A percentile compares a stretch with the other conserved stretches of the same genome.
phyloP scores from a whole-genome alignment of 345 rosid species.

The Orychophragmus violaceus region DNA sequence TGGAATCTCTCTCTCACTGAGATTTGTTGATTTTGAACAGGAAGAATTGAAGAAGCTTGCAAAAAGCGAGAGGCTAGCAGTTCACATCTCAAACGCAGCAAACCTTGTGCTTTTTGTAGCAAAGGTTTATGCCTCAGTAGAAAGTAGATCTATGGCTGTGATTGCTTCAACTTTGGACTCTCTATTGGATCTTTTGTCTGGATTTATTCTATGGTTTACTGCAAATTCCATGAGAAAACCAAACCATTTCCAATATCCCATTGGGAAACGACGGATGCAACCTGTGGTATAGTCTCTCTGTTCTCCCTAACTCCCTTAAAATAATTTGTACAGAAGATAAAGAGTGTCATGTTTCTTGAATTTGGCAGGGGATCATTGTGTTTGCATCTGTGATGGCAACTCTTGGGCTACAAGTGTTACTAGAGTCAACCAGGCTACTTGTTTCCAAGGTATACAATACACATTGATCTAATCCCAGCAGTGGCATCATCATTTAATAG shows the following conservation, averaged over 20 bases:
- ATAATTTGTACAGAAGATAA: not conserved
- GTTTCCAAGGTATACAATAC: conserved; percentile 29
- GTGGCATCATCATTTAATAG: not conserved
- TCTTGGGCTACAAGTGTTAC: conserved; percentile 49
- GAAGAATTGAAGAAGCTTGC: conserved; percentile 69
- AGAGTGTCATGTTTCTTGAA: not conserved
- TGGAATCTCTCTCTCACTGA: not conserved
- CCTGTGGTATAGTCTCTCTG: conserved; percentile 53
- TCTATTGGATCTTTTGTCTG: conserved; percentile 73
- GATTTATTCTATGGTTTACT: conserved; percentile 84
- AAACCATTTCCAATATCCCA: conserved; percentile 60
- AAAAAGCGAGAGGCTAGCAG: conserved; percentile 57
- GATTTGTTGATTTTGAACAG: conserved; percentile 29
- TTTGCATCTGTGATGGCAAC: conserved; percentile 66
- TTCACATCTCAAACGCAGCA: conserved; percentile 52
- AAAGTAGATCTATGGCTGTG: conserved; percentile 72
- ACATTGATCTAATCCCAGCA: not conserved
- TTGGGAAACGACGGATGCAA: conserved; percentile 86
- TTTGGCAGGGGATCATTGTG: conserved; percentile 50
- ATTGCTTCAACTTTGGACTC: conserved; percentile 86
- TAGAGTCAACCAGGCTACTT: conserved; percentile 45
- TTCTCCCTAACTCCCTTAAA: not conserved
- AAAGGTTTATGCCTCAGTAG: conserved; percentile 64
- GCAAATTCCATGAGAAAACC: conserved; percentile 70
- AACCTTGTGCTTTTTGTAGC: conserved; percentile 65